Percentiles rank a stretch among this genome's conserved stretches.
Evolutionary conservation across 139 green algal genomes (phyloP).

Genomic region (Axilococcus clingmanii): DNA sequence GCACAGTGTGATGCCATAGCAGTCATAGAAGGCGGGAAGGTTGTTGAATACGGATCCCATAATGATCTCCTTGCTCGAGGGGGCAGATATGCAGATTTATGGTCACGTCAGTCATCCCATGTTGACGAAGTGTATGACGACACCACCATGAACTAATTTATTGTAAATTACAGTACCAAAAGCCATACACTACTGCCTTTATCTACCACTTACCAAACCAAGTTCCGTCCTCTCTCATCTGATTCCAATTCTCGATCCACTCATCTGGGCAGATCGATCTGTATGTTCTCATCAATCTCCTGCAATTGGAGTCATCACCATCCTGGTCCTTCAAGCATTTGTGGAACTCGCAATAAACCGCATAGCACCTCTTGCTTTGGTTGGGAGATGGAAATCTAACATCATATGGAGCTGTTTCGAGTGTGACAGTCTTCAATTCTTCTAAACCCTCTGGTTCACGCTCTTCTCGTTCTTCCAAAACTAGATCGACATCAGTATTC

Average conservation of each 20-base stretch:
- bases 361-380: neutral
- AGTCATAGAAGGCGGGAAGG: constrained; percentile 69
- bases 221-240: constrained; percentile 5
- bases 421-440: neutral
- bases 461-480: neutral
- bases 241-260: constrained; percentile 43
- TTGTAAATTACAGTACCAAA: too few relatives aligned
- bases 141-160: too few relatives aligned
- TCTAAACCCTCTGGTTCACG: neutral
- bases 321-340: constrained; percentile 54
- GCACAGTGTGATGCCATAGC: constrained; percentile 82
- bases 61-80: constrained; percentile 51
- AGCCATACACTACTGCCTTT: too few relatives aligned
- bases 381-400: neutral
- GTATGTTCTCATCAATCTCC: constrained; percentile 63
- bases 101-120: constrained; percentile 37
- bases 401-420: constrained; percentile 1
- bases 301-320: constrained; percentile 59
- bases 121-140: constrained; percentile 33
- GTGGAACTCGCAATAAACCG: constrained; percentile 74
- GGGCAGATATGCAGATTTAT: constrained; percentile 68
- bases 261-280: constrained; percentile 70
- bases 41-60: constrained; percentile 77
- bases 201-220: constrained; percentile 7
- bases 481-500: neutral